Conservation (phyloP, 2,329 filamentous ascomycete species). For the Xylariaceae sp. region DNA sequence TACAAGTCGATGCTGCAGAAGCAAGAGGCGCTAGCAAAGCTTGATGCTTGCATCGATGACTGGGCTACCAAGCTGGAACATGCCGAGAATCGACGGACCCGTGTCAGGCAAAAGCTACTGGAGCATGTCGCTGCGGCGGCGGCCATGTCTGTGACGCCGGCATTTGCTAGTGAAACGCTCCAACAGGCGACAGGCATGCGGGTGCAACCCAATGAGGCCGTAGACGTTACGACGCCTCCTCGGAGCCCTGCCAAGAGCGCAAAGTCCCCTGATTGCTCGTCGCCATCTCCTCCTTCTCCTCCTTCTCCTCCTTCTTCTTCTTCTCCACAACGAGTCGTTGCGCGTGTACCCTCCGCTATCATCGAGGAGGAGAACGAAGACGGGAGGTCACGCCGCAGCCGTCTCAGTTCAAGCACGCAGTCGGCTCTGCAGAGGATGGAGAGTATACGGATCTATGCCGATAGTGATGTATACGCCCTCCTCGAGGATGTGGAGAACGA, state of each 20-base stretch:
- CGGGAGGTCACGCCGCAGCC: conserved; percentile 17
- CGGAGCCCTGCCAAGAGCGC: conserved; percentile 49
- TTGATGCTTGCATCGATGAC: conserved; percentile 73
- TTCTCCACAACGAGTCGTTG: conserved; percentile 46
- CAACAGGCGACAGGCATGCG: conserved; percentile 39
- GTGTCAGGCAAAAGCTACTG: conserved; percentile 72
- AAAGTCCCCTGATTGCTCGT: conserved; percentile 24
- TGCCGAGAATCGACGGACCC: conserved; percentile 69
- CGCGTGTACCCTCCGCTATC: conserved; percentile 52
- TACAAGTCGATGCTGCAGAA: conserved; percentile 72
- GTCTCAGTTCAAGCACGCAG: conserved; percentile 24
- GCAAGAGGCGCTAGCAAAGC: conserved; percentile 70
- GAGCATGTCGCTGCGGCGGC: conserved; percentile 73
- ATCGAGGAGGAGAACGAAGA: conserved; percentile 46
- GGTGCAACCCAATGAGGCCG: conserved; percentile 31
- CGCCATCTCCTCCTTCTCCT: conserved; percentile 38
- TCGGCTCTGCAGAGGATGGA: conserved; percentile 38
- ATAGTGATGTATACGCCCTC: conserved; percentile 60
- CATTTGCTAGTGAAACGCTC: conserved; percentile 36
- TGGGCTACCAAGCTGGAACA: conserved; percentile 77
- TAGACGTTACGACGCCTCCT: conserved; percentile 51
- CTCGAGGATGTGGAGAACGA: conserved; percentile 62
- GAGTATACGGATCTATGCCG: conserved; percentile 64
- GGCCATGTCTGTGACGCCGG: conserved; percentile 39
- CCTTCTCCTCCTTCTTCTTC: conserved; percentile 39